Evolutionary conservation across 176 grass and related monocot genomes (phyloP), one percentile per base, ranked within the genome.

Genomic region (Musa troglodytarum): DNA sequence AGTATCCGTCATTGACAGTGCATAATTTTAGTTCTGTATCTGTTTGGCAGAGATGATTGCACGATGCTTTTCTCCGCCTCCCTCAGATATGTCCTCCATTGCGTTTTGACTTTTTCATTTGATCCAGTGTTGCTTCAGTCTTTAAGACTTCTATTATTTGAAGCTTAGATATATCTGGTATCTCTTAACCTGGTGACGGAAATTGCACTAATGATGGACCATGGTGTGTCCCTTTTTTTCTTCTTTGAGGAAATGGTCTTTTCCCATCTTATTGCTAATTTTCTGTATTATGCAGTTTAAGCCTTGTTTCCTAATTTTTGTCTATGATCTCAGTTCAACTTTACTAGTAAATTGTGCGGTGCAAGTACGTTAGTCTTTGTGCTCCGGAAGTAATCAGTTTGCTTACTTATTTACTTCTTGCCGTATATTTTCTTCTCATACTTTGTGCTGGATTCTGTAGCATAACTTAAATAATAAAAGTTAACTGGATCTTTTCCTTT

Each of bases 381-480:
- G 57, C 14, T 61, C 34, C 34, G 6, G 34, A 43, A n/a, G 57
- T n/a, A 15, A 61, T 61, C 54, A 17, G 16, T 11, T 57, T 1
- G 2, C 57, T 17, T 17, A 3, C 57, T 17, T 17, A 14, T 61
- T 62, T n/a, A 62, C 15, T 62, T 17, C 17, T 19, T 62, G 15
- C 17, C 15, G 4, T 8, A 21, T 12, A 62, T 64, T 26, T 29
- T 17, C 22, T 78, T 1, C 49, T 53, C 24, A 22, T 19, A 49
- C 29, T 77, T 67, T 52, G 79, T 85, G 74, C 17, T 24, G 50
- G 51, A 11, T 67, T 52, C 78, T 85, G 64, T 12, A 15, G 29
- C 24, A 7, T 16, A 26, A 59, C 63, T 9, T 2, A 71, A 54
- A 80, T 43, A 17, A 2, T 65, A 62, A 57, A 80, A 53, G 12